Evolutionary conservation across 2,329 filamentous ascomycete genomes (phyloP).

Genomic region (Plectosphaerella plurivora): DNA sequence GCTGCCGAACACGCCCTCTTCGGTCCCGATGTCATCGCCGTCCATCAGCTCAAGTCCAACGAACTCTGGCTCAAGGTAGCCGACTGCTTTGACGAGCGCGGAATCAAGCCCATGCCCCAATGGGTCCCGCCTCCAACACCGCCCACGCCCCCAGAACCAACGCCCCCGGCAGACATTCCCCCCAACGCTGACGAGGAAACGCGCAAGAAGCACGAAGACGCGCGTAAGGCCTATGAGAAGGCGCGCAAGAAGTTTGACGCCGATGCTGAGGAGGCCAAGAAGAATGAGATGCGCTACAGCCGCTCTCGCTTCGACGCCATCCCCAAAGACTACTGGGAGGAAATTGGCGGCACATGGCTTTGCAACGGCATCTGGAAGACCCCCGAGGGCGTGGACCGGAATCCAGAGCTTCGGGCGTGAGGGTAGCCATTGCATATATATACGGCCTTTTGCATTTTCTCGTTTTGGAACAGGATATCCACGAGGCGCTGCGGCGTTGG

Average conservation of each 20-base stretch:
- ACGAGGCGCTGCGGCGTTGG: too few species aligned
- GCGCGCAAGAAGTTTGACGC: constrained; percentile 17
- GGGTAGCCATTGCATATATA: too few species aligned
- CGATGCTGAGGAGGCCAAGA: constrained; percentile 18
- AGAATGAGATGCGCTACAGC: constrained; percentile 12
- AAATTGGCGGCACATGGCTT: not conserved
- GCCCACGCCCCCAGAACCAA: too few species aligned
- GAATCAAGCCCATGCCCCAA: constrained; percentile 18
- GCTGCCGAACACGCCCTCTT: constrained; percentile 19
- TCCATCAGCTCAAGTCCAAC: constrained; percentile 22
- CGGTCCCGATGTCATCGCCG: constrained; percentile 15
- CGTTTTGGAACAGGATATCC: too few species aligned
- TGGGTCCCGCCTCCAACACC: constrained; percentile 22
- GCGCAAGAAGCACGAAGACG: too few species aligned
- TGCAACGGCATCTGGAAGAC: not conserved
- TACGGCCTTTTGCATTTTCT: too few species aligned
- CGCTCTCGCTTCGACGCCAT: constrained; percentile 16
- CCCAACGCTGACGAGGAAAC: too few species aligned
- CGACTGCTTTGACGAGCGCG: constrained; percentile 20
- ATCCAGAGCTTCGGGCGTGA: not conserved
- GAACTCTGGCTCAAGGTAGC: constrained; percentile 20
- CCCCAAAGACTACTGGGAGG: constrained; percentile 3
- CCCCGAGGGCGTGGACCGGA: not conserved
- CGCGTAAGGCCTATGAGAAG: too few species aligned
- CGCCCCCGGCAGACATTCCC: too few species aligned